Base-by-base conservation (phyloP, 225 moss, liverwort and hornwort genomes). In the Bryum argenteum region DNA sequence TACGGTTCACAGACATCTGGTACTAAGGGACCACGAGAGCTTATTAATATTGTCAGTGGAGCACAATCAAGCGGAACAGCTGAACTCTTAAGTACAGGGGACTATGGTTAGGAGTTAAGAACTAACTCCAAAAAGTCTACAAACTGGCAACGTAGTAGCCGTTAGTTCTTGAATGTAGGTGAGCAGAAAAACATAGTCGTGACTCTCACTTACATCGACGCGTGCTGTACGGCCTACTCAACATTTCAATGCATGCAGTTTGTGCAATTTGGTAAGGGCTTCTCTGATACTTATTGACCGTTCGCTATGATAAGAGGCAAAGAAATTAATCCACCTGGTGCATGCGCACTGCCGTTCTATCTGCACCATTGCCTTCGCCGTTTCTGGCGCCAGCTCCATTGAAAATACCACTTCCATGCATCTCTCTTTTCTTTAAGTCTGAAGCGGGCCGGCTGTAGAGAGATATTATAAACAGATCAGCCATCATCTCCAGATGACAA, bases 351-450 rank as follows among this genome's bases (percentile, higher is more conserved):
- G 94, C 89, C 43, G 97, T 91, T 76, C 91, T 89, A 22, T 94
- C 91, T 41, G 79, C 81, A 47, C 75, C 77, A 37, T 85, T 91
- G 23, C 82, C 83, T 62, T 84, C 94, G 18, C 80, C 72, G 62
- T 72, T 74, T 64, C 67, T 74, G 53, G 77, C 55, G 37, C 84
- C 74, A 23, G 70, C 58, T 63, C 89, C 94, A 42, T 86, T 83
- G 54, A 97, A 97, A 54, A 97, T 97, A 0, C 97, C 97, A 64
- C 90, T 97, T 43, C 97, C 97, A 65, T 78, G 84, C 97, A 97
- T 97, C 78, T 97, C 97, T 71, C 89, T 92, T 61, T 85, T 92
- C 84, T 97, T 97, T 26, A 92, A 70, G 75, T 88, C 87, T 47
- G 87, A 88, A 54, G 84, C 81, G 67, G 87, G 87, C 16, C 81